Evolutionary conservation across 352 stramenopile genomes (phyloP).

Genomic region (Phytophthora pisi): DNA sequence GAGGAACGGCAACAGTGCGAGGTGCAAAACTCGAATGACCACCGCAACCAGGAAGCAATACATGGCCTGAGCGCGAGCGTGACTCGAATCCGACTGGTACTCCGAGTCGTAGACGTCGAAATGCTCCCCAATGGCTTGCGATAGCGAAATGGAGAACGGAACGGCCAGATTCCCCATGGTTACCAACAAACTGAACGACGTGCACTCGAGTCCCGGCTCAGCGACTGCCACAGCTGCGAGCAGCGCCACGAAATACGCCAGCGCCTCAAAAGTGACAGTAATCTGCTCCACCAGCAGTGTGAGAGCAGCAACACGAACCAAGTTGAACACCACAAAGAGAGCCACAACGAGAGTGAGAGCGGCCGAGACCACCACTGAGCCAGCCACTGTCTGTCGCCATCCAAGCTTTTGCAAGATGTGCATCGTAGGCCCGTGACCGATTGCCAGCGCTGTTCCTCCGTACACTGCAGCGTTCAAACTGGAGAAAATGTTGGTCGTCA

Average conservation of each 20-base stretch:
- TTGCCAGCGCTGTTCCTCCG: slow-evolving; percentile 33
- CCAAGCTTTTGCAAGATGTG: slow-evolving; percentile 32
- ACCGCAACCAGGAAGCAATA: slow-evolving; percentile 54
- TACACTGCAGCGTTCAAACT: slow-evolving; percentile 55
- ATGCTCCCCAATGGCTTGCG: slow-evolving; percentile 62
- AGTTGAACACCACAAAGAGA: slow-evolving; percentile 61
- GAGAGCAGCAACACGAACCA: slow-evolving; percentile 54
- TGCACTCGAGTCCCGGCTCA: slow-evolving; percentile 52
- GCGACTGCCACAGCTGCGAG: slow-evolving; percentile 54
- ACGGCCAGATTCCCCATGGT: slow-evolving; percentile 60
- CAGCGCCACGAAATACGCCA: slow-evolving; percentile 57
- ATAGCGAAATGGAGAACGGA: slow-evolving; percentile 61
- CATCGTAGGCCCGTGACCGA: slow-evolving; percentile 25
- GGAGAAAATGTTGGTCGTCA: slow-evolving; percentile 55
- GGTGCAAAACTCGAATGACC: slow-evolving; percentile 39
- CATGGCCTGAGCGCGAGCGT: slow-evolving; percentile 51
- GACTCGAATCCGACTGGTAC: slow-evolving; percentile 46
- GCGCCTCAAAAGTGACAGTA: slow-evolving; percentile 51
- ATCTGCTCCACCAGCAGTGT: slow-evolving; percentile 61
- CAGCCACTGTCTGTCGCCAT: slow-evolving; percentile 47
- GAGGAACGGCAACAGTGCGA: slow-evolving; percentile 48
- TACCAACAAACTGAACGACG: slow-evolving; percentile 57
- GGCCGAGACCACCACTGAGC: slow-evolving; percentile 39
- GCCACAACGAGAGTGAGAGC: slow-evolving; percentile 45
- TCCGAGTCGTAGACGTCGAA: slow-evolving; percentile 72